A percentile compares a stretch with the other conserved stretches of the same genome.
phyloP scores from a whole-genome alignment of 148 eudicot genomes.

The Fagopyrum esculentum region DNA sequence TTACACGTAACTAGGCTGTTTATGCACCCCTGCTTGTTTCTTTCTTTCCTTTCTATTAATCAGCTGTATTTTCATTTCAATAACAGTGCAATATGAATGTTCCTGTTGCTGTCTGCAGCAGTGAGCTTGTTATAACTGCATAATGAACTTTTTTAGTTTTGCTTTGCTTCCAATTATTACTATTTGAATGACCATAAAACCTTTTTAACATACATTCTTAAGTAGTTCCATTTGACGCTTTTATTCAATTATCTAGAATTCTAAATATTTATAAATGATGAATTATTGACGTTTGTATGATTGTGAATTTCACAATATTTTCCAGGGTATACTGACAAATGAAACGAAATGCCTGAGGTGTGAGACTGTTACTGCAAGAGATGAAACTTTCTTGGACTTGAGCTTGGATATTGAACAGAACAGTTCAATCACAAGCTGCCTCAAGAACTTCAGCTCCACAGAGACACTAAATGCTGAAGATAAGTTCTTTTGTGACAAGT shows the following conservation, averaged over 20 bases:
- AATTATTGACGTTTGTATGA: neutral
- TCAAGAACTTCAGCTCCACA: slow-evolving; percentile 77
- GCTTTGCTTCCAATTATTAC: neutral
- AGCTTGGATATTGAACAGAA: slow-evolving; percentile 90
- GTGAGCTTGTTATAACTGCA: neutral
- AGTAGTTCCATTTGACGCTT: neutral
- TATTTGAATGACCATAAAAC: neutral
- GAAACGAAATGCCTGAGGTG: slow-evolving; percentile 82
- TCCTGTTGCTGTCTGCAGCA: neutral
- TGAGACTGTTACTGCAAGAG: slow-evolving; percentile 86
- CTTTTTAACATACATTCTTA: neutral
- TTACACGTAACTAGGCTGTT: neutral
- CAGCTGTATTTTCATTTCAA: neutral
- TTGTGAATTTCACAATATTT: neutral
- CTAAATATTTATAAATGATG: slow-evolving; percentile 11
- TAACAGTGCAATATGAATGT: neutral
- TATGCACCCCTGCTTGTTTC: neutral
- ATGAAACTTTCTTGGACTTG: slow-evolving; percentile 76
- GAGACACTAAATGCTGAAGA: slow-evolving; percentile 84
- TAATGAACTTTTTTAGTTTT: neutral
- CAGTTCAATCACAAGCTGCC: slow-evolving; percentile 85
- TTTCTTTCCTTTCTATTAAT: neutral
- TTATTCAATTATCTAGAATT: neutral
- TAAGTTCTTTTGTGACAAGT: slow-evolving; percentile 85
- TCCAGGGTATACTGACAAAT: slow-evolving; percentile 75